Evolutionary conservation across 176 grass and related monocot genomes (phyloP).

Genomic region (Bromus sterilis): DNA sequence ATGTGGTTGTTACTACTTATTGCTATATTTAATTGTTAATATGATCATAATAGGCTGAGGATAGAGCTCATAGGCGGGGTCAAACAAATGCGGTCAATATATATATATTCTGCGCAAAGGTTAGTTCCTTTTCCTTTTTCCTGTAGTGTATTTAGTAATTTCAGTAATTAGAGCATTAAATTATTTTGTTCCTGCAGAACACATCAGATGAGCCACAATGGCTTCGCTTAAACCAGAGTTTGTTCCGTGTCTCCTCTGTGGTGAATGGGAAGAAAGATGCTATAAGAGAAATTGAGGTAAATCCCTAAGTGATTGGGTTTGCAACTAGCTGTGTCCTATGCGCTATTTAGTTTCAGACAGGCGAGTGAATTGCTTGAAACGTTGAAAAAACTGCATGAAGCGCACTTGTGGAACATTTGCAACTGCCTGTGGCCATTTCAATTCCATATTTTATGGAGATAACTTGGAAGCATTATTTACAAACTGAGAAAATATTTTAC

Average conservation of each 20-base stretch:
- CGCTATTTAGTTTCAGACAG: background rate
- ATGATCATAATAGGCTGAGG: constrained; percentile 74
- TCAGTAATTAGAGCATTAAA: background rate
- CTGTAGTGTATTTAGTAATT: constrained; percentile 8
- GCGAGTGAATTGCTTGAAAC: background rate
- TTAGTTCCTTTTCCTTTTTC: constrained; percentile 27
- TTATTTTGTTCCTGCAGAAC: constrained; percentile 39
- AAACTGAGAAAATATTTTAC: constrained; percentile 7
- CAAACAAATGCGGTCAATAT: constrained; percentile 93
- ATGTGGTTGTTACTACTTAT: background rate
- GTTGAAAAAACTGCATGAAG: background rate
- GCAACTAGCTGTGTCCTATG: background rate
- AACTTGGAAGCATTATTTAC: background rate
- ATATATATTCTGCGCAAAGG: constrained; percentile 97
- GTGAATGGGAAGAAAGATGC: constrained; percentile 95
- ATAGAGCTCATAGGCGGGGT: constrained; percentile 93
- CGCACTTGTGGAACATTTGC: background rate
- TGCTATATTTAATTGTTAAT: constrained; percentile 24
- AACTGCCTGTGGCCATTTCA: background rate
- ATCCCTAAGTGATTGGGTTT: background rate
- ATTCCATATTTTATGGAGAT: background rate
- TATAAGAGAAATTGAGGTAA: constrained; percentile 85
- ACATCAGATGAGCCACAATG: constrained; percentile 81
- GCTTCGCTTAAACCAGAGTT: constrained; percentile 67
- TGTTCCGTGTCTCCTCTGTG: constrained; percentile 79